A percentile compares a stretch with the other conserved stretches of the same genome.
Evolutionary conservation across 352 stramenopile genomes (phyloP).

Genomic region (Peronospora farinosa): DNA sequence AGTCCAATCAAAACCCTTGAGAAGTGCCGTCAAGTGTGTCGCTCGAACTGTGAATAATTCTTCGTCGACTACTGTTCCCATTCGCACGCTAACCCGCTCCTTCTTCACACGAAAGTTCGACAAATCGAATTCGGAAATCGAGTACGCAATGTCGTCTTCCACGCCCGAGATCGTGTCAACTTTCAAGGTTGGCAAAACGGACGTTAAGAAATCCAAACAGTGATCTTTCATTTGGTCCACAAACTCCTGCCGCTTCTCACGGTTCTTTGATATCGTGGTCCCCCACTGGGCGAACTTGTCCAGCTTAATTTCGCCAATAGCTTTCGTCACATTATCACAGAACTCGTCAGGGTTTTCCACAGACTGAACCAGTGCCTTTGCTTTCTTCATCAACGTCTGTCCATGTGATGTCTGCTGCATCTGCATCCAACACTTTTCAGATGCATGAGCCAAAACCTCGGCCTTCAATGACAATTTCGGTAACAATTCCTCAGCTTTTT

Average conservation of each 20-base stretch:
- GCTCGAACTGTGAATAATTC: slow-evolving; percentile 75
- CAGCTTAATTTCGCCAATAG: slow-evolving; percentile 58
- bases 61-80: slow-evolving; percentile 74
- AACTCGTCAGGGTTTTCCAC: slow-evolving; percentile 72
- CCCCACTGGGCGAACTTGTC: slow-evolving; percentile 68
- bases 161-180: slow-evolving; percentile 74
- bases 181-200: slow-evolving; percentile 76
- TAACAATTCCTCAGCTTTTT: slow-evolving; percentile 60
- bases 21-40: slow-evolving; percentile 63
- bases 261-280: slow-evolving; percentile 48
- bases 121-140: slow-evolving; percentile 69
- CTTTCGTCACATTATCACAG: slow-evolving; percentile 64
- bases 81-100: slow-evolving; percentile 76
- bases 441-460: slow-evolving; percentile 47
- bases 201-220: slow-evolving; percentile 83
- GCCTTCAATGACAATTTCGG: slow-evolving; percentile 52
- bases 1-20: slow-evolving; percentile 83
- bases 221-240: slow-evolving; percentile 78
- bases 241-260: slow-evolving; percentile 69
- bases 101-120: slow-evolving; percentile 83
- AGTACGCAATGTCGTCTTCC: slow-evolving; percentile 73
- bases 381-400: slow-evolving; percentile 57
- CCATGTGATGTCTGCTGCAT: slow-evolving; percentile 69
- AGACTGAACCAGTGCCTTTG: slow-evolving; percentile 61
- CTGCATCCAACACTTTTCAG: slow-evolving; percentile 61